Evolutionary conservation across 2,329 filamentous ascomycete genomes (phyloP).

Genomic region (Fusarium tuaranense): DNA sequence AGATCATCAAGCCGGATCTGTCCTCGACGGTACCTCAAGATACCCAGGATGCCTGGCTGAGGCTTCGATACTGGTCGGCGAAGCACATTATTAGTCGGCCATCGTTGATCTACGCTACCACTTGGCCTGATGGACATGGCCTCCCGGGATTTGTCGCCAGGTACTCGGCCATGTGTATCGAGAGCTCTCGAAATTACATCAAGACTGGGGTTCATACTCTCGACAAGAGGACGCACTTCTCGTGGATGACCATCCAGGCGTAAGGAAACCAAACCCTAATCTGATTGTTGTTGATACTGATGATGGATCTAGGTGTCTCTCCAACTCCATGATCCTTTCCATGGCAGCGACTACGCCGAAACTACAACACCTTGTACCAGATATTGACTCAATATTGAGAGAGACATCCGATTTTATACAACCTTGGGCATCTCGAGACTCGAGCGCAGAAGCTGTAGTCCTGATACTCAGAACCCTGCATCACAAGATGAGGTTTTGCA

Average conservation of each 20-base stretch:
- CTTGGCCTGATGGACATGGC: neutral
- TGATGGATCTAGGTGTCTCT: too few species aligned
- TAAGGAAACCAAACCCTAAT: neutral
- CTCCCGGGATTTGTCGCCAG: neutral
- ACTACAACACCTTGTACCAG: too few species aligned
- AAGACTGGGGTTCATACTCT: neutral
- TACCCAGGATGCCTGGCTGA: constrained; percentile 25
- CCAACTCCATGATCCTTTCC: too few species aligned
- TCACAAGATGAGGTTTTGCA: too few species aligned
- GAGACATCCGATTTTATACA: too few species aligned
- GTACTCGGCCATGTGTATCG: constrained; percentile 1
- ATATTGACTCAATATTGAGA: too few species aligned
- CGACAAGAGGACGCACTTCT: constrained; percentile 2
- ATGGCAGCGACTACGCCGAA: too few species aligned
- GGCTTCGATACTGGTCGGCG: constrained; percentile 36
- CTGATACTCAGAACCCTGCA: too few species aligned
- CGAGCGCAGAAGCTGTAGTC: too few species aligned
- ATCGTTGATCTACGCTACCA: constrained; percentile 32
- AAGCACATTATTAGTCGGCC: constrained; percentile 35
- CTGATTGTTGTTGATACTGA: too few species aligned
- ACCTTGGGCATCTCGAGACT: too few species aligned
- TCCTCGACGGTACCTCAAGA: constrained; percentile 8
- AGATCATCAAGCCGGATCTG: constrained; percentile 40
- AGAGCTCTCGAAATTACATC: constrained; percentile 21
- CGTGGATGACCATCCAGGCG: constrained; percentile 19